phyloP scores from a whole-genome alignment of 2,329 filamentous ascomycete species.

The Pseudodiploospora longispora region DNA sequence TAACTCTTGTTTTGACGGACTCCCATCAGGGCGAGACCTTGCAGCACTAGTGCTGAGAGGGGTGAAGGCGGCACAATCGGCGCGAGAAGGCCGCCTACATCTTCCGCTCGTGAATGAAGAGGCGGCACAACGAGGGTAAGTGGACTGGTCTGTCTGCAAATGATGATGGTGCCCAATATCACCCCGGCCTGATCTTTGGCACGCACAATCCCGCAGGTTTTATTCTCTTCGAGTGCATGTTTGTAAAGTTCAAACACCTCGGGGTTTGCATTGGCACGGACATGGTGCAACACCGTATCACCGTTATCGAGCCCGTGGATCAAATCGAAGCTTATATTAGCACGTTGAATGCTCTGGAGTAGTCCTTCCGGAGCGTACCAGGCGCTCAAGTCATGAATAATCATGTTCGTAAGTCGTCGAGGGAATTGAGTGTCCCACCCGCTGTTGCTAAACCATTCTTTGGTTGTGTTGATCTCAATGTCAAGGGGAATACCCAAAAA shows the following conservation, averaged over 20 bases:
- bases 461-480: slow-evolving; percentile 36
- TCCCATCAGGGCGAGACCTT: slow-evolving; percentile 72
- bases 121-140: slow-evolving; percentile 63
- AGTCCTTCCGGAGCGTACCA: slow-evolving; percentile 75
- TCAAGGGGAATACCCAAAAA: slow-evolving; percentile 72
- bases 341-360: slow-evolving; percentile 61
- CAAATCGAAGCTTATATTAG: slow-evolving; percentile 72
- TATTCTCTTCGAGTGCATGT: slow-evolving; percentile 61
- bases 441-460: slow-evolving; percentile 80
- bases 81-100: slow-evolving; percentile 69
- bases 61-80: slow-evolving; percentile 65
- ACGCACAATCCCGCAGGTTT: slow-evolving; percentile 72
- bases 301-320: slow-evolving; percentile 74
- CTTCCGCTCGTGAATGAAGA: slow-evolving; percentile 50
- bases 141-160: slow-evolving; percentile 63
- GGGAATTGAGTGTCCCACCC: slow-evolving; percentile 73
- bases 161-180: slow-evolving; percentile 69
- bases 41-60: slow-evolving; percentile 61
- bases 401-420: slow-evolving; percentile 55
- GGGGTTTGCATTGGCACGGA: slow-evolving; percentile 64
- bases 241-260: slow-evolving; percentile 75
- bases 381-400: slow-evolving; percentile 60
- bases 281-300: slow-evolving; percentile 64
- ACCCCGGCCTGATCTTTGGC: slow-evolving; percentile 63
- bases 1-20: slow-evolving; percentile 76